Percentiles rank a stretch among this genome's conserved stretches.
These are phyloP conservation scores for Alternaria sp. DNA, from an alignment of 2,329 filamentous ascomycete genomes.

Conservation along the genomic window DNA sequence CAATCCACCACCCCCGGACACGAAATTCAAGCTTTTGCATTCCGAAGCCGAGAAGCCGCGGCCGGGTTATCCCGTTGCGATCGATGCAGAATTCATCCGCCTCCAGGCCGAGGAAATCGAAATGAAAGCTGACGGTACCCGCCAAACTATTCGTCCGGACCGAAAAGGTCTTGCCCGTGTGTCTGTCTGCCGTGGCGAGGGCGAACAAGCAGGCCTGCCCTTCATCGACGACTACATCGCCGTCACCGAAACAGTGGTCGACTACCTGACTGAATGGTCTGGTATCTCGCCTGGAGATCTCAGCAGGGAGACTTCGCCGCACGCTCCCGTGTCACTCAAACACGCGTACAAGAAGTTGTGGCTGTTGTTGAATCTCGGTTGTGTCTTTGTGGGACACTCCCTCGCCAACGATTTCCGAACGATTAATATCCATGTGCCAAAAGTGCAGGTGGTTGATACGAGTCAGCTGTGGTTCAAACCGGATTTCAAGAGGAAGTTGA, in stretches of 20 bases:
- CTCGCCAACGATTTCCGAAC: conserved; percentile 96
- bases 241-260: conserved; percentile 88
- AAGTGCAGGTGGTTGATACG: conserved; percentile 90
- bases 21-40: conserved; percentile 69
- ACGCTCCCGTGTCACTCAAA: conserved; percentile 88
- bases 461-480: conserved; percentile 90
- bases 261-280: conserved; percentile 94
- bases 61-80: conserved; percentile 79
- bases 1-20: conserved; percentile 53
- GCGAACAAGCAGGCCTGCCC: conserved; percentile 79
- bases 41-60: conserved; percentile 70
- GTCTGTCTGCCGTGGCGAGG: conserved; percentile 84
- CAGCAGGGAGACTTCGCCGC: conserved; percentile 77
- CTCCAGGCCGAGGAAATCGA: conserved; percentile 94
- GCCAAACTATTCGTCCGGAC: conserved; percentile 89
- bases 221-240: conserved; percentile 99
- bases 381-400: conserved; percentile 92
- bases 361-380: conserved; percentile 93
- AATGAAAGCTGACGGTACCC: conserved; percentile 91
- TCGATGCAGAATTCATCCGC: conserved; percentile 96
- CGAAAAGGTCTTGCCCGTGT: conserved; percentile 92
- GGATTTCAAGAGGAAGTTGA: conserved; percentile 83
- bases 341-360: conserved; percentile 97
- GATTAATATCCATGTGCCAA: conserved; percentile 96
- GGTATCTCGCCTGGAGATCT: conserved; percentile 89